phyloP scores from a whole-genome alignment of 495 filamentous ascomycete species.

The Talaromyces trachyspermus region DNA sequence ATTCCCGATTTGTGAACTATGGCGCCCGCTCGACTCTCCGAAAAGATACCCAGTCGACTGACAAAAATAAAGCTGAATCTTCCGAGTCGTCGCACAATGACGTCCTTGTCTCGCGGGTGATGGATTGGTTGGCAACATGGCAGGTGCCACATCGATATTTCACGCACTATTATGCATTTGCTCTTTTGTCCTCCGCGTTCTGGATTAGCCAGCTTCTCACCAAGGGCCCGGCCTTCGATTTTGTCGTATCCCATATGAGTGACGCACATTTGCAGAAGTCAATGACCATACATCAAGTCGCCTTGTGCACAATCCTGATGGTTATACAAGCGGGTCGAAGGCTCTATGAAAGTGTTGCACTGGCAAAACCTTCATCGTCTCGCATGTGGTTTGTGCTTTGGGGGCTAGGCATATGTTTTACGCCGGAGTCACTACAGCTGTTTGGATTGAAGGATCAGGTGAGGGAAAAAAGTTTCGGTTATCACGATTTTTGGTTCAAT shows the following conservation, averaged over 20 bases:
- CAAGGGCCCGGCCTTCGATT: slow-evolving; percentile 42
- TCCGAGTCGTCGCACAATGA: slow-evolving; percentile 8
- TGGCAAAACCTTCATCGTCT: slow-evolving; percentile 59
- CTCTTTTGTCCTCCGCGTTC: slow-evolving; percentile 61
- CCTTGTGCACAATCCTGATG: slow-evolving; percentile 64
- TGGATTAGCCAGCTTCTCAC: slow-evolving; percentile 64
- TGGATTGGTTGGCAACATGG: slow-evolving; percentile 47
- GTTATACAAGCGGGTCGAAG: slow-evolving; percentile 65
- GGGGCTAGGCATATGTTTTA: slow-evolving; percentile 77
- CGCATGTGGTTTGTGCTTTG: slow-evolving; percentile 83
- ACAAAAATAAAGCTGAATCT: neutral
- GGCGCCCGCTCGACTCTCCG: slow-evolving; percentile 43
- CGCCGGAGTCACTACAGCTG: slow-evolving; percentile 54
- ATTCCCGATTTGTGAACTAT: slow-evolving; percentile 49
- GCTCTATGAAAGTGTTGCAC: slow-evolving; percentile 58
- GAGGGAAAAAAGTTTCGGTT: slow-evolving; percentile 16
- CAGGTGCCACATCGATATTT: slow-evolving; percentile 84
- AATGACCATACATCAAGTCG: slow-evolving; percentile 60
- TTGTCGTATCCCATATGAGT: slow-evolving; percentile 29
- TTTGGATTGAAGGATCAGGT: slow-evolving; percentile 87
- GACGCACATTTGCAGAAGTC: slow-evolving; percentile 29
- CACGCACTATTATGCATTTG: slow-evolving; percentile 74
- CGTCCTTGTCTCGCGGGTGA: slow-evolving; percentile 16
- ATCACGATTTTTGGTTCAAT: neutral
- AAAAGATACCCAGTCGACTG: neutral